A percentile compares a stretch with the other conserved stretches of the same genome.
Conservation (phyloP, 192 early-diverging fungal species). For the Spizellomyces punctatus region DNA sequence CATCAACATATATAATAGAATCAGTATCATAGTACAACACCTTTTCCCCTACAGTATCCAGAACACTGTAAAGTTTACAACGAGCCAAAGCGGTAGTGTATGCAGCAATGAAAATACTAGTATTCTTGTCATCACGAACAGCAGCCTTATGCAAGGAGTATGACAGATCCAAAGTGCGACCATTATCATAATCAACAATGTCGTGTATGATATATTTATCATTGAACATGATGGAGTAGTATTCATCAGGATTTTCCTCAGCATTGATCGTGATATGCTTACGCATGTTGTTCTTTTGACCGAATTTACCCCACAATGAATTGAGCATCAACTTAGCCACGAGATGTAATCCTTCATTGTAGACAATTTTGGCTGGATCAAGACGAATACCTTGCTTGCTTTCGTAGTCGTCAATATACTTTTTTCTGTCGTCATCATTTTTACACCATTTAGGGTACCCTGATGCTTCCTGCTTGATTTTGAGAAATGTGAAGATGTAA, state of each 20-base stretch:
- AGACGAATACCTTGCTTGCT: background rate
- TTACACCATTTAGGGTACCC: constrained; percentile 1
- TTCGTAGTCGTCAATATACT: constrained; percentile 7
- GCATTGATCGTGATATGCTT: background rate
- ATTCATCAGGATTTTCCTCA: background rate
- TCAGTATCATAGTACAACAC: constrained; percentile 1
- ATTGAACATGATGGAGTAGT: constrained; percentile 1
- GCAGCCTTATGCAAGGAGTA: background rate
- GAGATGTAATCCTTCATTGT: background rate
- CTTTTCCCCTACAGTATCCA: background rate
- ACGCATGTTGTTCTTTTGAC: background rate
- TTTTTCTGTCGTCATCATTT: background rate
- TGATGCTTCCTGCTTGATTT: constrained; percentile 6
- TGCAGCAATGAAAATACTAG: constrained; percentile 1
- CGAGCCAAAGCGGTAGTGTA: background rate
- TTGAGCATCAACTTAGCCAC: background rate
- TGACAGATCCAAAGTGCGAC: constrained; percentile 1
- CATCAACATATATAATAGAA: too few relatives aligned
- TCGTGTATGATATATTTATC: constrained; percentile 3
- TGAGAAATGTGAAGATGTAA: background rate
- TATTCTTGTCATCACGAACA: background rate
- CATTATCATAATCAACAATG: background rate
- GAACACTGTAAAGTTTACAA: constrained; percentile 1
- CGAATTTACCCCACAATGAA: constrained; percentile 6
- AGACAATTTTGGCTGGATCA: background rate